Conservation (phyloP, 1,284 basidiomycete genomes). For the Naganishia sp. region DNA sequence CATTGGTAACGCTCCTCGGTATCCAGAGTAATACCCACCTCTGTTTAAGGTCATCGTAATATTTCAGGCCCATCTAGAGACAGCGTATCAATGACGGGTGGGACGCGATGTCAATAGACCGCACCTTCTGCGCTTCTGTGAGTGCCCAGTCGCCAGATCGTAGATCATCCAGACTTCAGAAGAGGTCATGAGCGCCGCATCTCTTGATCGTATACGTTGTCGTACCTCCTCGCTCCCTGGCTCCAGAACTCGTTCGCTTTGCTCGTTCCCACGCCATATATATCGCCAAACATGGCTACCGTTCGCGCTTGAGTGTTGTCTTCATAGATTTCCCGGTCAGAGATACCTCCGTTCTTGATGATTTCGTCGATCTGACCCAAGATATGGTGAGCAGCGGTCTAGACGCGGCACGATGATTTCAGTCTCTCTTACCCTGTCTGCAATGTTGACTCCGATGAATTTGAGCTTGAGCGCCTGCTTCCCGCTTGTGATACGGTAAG, state of each 20-base stretch:
- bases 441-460: slow-evolving; percentile 73
- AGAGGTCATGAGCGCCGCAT: too few species aligned
- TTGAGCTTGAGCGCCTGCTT: slow-evolving; percentile 66
- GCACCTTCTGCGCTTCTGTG: slow-evolving; percentile 62
- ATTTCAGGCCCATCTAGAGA: slow-evolving; percentile 65
- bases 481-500: slow-evolving; percentile 63
- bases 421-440: slow-evolving; percentile 62
- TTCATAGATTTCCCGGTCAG: slow-evolving; percentile 46
- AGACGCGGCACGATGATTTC: not conserved
- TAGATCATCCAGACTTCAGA: slow-evolving; percentile 65
- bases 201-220: not conserved
- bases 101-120: not conserved
- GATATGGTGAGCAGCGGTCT: not conserved
- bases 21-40: slow-evolving; percentile 15
- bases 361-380: slow-evolving; percentile 49
- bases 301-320: slow-evolving; percentile 44
- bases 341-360: slow-evolving; percentile 37
- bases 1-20: not conserved
- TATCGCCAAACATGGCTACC: slow-evolving; percentile 64
- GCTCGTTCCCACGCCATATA: slow-evolving; percentile 72
- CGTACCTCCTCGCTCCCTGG: slow-evolving; percentile 67
- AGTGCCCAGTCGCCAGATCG: slow-evolving; percentile 62
- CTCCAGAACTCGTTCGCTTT: slow-evolving; percentile 67
- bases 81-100: slow-evolving; percentile 1
- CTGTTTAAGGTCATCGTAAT: slow-evolving; percentile 64